Base-by-base conservation (phyloP, 1,284 basidiomycete genomes). In the Trichosporon coremiiforme region DNA sequence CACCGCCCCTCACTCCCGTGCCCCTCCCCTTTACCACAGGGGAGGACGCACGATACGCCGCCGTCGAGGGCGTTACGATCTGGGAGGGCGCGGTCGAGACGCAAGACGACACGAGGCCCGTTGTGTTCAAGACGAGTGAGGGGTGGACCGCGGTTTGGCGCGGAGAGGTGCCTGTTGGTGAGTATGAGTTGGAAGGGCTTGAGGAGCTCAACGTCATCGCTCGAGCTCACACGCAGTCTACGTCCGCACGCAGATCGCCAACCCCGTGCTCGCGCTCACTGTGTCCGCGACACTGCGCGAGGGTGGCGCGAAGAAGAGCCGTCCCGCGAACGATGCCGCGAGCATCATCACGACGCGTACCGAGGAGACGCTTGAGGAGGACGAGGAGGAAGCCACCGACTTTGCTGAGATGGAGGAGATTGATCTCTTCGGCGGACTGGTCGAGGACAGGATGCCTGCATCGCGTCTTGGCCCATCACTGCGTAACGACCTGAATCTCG, bases 181-280 rank as follows among this genome's bases (percentile, higher is more conserved):
- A 38, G 36, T 38, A 10, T 10, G 9, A 13, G 9, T 10, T 38
- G 36, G 36, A 3, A 10, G 9, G 36, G 36, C 13, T 10, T 13
- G 12, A 13, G 9, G 36, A 38, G 36, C 36, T 10, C 13, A 13
- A 4, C 3, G 13, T 12, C 36, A 4, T 38, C 3, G 8, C 10
- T 13, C 9, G 33, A 38, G 36, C 36, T 38, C 9, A 38, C 36
- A 10, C 36, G 33, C 36, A 38, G 70, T 71, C 0, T 94, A 90
- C 79, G 84, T 94, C 45, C 86, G 89, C 35, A 88, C 92, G n/a
- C 85, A 86, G 62, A 87, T 90, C 53, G 76, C 84, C 1, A 88
- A 93, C 74, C 93, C 93, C 2, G 80, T 95, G 5, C 86, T 95
- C 17, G 93, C 90, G 74, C 81, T 95, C 20, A 95, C 93, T 0